Evolutionary conservation across 2,329 filamentous ascomycete genomes (phyloP).

Genomic region (Ascochyta viciae-villosae): DNA sequence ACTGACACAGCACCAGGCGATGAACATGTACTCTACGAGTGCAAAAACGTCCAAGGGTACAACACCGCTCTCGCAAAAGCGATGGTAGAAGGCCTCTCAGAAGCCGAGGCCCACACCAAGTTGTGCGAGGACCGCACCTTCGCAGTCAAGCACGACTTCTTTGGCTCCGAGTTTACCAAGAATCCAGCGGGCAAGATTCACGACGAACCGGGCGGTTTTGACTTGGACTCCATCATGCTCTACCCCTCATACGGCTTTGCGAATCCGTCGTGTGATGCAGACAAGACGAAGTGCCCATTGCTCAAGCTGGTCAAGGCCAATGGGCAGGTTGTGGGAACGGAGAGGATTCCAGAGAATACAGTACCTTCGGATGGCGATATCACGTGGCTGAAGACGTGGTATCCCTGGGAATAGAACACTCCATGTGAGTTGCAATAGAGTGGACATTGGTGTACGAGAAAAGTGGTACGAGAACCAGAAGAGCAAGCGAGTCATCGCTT

Average conservation of each 20-base stretch:
- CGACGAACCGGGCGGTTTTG: conserved; percentile 10
- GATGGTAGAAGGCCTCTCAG: neutral
- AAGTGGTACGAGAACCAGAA: no score
- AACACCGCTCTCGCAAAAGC: neutral
- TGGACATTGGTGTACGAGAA: no score
- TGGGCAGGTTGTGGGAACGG: neutral
- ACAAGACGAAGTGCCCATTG: neutral
- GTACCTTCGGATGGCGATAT: neutral
- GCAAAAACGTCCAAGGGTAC: neutral
- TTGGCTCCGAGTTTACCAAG: neutral
- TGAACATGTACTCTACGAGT: neutral
- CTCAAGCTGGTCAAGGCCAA: neutral
- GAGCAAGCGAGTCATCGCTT: no score
- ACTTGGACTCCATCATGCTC: conserved; percentile 14
- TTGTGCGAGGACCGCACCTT: neutral
- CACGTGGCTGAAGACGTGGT: conserved; percentile 10
- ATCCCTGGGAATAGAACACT: neutral
- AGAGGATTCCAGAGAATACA: neutral
- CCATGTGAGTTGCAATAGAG: no score
- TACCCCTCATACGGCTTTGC: neutral
- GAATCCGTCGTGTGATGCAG: neutral
- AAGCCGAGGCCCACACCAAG: neutral
- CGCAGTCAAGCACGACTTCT: neutral
- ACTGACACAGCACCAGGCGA: neutral
- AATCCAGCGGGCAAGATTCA: neutral